Conservation (phyloP, 176 grass and related monocot genomes). For the Avena atlantica region DNA sequence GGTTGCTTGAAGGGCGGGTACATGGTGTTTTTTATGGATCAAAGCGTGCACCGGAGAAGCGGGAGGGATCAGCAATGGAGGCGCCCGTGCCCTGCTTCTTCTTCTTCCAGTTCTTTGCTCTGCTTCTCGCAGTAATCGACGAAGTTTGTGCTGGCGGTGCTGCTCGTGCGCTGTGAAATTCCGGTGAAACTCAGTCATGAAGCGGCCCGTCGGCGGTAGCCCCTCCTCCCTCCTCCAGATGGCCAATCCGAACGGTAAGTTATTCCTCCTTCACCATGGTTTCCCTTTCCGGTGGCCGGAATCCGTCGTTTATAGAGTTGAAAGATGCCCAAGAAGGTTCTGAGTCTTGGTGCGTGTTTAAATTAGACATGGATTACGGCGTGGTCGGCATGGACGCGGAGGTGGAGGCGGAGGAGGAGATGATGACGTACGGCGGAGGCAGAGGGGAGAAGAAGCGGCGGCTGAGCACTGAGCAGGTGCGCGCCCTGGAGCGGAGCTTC, state of each 20-base stretch:
- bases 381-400: constrained; percentile 53
- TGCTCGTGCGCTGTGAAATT: constrained; percentile 26
- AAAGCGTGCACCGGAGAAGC: constrained; percentile 24
- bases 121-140: constrained; percentile 7
- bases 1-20: background rate
- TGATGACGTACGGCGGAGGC: constrained; percentile 47
- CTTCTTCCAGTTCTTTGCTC: background rate
- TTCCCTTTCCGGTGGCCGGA: too few relatives aligned
- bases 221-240: constrained; percentile 27
- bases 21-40: constrained; percentile 40
- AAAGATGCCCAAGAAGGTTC: background rate
- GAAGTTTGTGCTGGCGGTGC: background rate
- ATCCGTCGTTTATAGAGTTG: background rate
- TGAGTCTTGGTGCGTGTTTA: background rate
- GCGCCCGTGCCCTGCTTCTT: background rate
- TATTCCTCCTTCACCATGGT: too few relatives aligned
- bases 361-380: constrained; percentile 43
- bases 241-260: constrained; percentile 37
- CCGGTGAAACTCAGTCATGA: constrained; percentile 34
- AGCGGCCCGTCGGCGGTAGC: constrained; percentile 41
- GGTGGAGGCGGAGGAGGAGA: constrained; percentile 45
- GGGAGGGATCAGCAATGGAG: constrained; percentile 33
- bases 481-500: constrained; percentile 83
- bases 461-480: constrained; percentile 80
- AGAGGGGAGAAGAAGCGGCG: constrained; percentile 89